phyloP scores from a whole-genome alignment of 176 grass and related monocot genomes.

The Alloteropsis semialata region DNA sequence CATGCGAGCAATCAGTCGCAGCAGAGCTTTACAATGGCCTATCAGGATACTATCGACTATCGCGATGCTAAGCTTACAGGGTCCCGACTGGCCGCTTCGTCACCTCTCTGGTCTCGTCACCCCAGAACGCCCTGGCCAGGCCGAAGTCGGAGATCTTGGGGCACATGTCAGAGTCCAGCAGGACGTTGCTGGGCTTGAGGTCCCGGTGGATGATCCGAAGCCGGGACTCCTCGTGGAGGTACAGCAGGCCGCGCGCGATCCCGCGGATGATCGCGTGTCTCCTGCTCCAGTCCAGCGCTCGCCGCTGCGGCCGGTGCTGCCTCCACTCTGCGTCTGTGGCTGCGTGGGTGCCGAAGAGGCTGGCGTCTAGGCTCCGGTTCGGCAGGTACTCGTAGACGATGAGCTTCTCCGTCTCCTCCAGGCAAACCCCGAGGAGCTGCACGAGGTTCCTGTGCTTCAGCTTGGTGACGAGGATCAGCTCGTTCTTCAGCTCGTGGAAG shows the following conservation, averaged over 20 bases:
- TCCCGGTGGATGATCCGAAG: slow-evolving; percentile 41
- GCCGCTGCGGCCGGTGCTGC: neutral
- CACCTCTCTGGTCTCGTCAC: slow-evolving; percentile 5
- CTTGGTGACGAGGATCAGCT: slow-evolving; percentile 27
- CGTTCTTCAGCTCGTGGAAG: slow-evolving; percentile 38
- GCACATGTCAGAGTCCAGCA: slow-evolving; percentile 24
- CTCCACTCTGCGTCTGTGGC: slow-evolving; percentile 6
- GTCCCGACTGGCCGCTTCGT: slow-evolving; percentile 29
- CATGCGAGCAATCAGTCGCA: neutral
- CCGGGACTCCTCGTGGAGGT: slow-evolving; percentile 53
- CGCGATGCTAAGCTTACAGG: slow-evolving; percentile 12
- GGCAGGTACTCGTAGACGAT: slow-evolving; percentile 46
- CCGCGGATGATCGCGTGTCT: slow-evolving; percentile 33
- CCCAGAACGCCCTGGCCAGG: slow-evolving; percentile 23
- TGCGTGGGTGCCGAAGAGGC: slow-evolving; percentile 28
- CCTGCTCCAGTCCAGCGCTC: slow-evolving; percentile 25
- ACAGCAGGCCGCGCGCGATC: slow-evolving; percentile 30
- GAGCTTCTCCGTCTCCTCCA: slow-evolving; percentile 29
- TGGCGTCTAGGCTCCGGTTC: slow-evolving; percentile 29
- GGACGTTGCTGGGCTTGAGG: slow-evolving; percentile 46
- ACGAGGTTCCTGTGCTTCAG: slow-evolving; percentile 47
- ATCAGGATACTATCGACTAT: too few species aligned
- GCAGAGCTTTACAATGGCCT: neutral
- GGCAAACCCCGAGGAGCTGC: slow-evolving; percentile 20
- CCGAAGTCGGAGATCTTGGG: slow-evolving; percentile 58